phyloP scores from a whole-genome alignment of 192 early-diverging fungal species.

The Pecoramyces ruminantium region DNA sequence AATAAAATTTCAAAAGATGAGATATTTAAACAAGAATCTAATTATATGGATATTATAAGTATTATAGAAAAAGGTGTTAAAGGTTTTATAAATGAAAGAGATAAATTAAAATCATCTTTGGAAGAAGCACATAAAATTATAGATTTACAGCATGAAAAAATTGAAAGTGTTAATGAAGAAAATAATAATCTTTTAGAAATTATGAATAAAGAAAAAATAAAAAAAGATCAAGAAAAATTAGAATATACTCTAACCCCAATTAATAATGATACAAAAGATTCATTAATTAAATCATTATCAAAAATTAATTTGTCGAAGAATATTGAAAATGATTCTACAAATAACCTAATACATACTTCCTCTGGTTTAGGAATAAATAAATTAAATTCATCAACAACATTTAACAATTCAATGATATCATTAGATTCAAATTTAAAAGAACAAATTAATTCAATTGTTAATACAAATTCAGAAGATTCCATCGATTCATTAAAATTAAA shows the following conservation, averaged over 20 bases:
- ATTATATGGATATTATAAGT: background rate
- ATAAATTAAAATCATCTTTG: background rate
- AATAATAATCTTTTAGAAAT: background rate
- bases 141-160: background rate
- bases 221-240: background rate
- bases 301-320: background rate
- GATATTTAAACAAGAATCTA: background rate
- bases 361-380: background rate
- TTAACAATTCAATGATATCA: background rate
- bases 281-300: background rate
- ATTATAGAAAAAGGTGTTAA: background rate
- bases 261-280: background rate
- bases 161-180: background rate
- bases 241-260: background rate
- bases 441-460: background rate
- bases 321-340: background rate
- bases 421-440: background rate
- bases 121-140: background rate
- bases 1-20: background rate
- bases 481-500: background rate
- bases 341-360: background rate
- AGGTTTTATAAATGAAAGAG: background rate
- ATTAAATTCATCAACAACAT: background rate
- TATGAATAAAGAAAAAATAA: background rate
- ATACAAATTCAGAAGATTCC: background rate